Evolutionary conservation across 208 protist species (phyloP).

Genomic region (Leishmania tarentolae): DNA sequence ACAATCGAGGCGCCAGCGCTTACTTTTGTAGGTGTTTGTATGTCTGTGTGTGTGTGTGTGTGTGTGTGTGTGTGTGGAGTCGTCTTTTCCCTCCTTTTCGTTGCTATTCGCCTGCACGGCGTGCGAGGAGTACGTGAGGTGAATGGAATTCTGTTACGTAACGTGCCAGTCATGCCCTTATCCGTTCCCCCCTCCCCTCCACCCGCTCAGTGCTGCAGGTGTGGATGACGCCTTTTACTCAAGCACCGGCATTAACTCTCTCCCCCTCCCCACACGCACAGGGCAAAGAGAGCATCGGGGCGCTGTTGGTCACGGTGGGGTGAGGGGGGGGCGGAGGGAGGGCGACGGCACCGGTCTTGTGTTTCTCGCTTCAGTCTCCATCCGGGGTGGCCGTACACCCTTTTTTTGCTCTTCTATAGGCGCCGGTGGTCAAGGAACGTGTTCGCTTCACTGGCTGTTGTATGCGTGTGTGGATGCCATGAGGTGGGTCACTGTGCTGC

Average conservation of each 20-base stretch:
- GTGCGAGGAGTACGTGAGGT: not conserved
- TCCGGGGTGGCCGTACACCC: not conserved
- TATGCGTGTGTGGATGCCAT: not conserved
- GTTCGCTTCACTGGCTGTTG: not conserved
- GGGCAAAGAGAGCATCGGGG: not conserved
- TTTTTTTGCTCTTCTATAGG: not conserved
- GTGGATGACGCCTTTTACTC: not conserved
- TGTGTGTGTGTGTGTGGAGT: not conserved
- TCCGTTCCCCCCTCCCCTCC: not conserved
- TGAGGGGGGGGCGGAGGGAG: not conserved
- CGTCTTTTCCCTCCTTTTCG: not conserved
- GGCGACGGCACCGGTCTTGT: not conserved
- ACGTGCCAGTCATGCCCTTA: not conserved
- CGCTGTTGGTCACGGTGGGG: not conserved
- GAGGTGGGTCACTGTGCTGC: not conserved
- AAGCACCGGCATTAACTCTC: not conserved
- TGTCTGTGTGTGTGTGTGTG: no score
- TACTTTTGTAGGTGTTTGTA: no score
- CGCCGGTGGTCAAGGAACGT: not conserved
- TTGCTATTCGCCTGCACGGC: not conserved
- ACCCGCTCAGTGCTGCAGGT: not conserved
- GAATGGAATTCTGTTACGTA: not conserved
- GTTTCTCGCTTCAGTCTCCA: not conserved
- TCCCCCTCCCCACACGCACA: not conserved
- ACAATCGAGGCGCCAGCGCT: not conserved